These are phyloP conservation scores for Colletotrichum karsti DNA, from an alignment of 2,329 filamentous ascomycete species.

Conservation along the genomic window DNA sequence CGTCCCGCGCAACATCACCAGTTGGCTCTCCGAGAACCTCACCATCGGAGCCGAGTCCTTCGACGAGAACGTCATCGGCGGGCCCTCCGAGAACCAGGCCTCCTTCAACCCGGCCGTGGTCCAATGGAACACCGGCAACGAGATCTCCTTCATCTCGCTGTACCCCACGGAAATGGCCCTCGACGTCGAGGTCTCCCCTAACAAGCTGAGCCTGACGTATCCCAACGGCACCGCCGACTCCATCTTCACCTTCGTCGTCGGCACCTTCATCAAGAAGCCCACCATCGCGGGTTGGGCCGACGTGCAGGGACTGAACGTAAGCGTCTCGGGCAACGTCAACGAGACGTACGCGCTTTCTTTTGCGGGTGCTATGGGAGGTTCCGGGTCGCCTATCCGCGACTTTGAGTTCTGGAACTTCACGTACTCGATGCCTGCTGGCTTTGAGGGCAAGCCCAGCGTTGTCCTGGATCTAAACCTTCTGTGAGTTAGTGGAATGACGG, in stretches of 20 bases:
- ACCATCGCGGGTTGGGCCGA: slow-evolving; percentile 56
- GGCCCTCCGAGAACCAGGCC: slow-evolving; percentile 56
- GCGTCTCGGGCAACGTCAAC: slow-evolving; percentile 53
- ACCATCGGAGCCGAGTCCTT: slow-evolving; percentile 70
- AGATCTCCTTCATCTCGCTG: slow-evolving; percentile 44
- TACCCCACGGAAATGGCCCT: slow-evolving; percentile 50
- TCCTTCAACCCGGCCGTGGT: slow-evolving; percentile 68
- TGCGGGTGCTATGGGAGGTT: slow-evolving; percentile 48
- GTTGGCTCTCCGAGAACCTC: slow-evolving; percentile 64
- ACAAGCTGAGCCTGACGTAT: slow-evolving; percentile 59
- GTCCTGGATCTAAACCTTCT: slow-evolving; percentile 13
- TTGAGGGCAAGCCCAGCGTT: slow-evolving; percentile 35
- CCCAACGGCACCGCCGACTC: slow-evolving; percentile 58
- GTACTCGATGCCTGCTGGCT: slow-evolving; percentile 46
- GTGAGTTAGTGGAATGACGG: too few relatives aligned
- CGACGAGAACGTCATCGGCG: slow-evolving; percentile 63
- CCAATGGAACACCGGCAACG: slow-evolving; percentile 60
- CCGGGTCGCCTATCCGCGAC: slow-evolving; percentile 39
- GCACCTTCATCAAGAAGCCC: slow-evolving; percentile 51
- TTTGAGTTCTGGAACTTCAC: slow-evolving; percentile 58
- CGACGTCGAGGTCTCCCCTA: slow-evolving; percentile 48
- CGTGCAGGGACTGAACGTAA: slow-evolving; percentile 55
- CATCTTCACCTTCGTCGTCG: slow-evolving; percentile 59
- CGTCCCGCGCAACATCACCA: slow-evolving; percentile 64
- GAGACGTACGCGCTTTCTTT: slow-evolving; percentile 49